Percentiles rank a stretch among this genome's conserved stretches.
These are phyloP conservation scores for Pyrus betulifolia DNA, from an alignment of 306 rosid species.

Conservation along the genomic window DNA sequence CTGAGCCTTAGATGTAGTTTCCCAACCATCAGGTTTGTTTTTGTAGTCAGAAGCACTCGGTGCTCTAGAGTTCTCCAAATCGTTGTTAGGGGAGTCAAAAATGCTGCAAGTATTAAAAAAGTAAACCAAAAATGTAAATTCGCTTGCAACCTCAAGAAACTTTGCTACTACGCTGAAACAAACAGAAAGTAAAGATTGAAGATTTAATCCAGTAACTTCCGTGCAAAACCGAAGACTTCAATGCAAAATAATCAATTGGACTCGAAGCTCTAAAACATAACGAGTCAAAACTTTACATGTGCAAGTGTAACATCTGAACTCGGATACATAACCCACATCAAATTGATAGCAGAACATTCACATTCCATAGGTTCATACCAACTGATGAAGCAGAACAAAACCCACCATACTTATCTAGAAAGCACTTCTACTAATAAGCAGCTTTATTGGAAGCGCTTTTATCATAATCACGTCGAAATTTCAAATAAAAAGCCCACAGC, in stretches of 20 bases:
- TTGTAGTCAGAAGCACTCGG: conserved; percentile 55
- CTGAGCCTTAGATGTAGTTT: conserved; percentile 58
- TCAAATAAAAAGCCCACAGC: no score
- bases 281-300: neutral
- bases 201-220: neutral
- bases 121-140: conserved; percentile 7
- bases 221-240: neutral
- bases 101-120: conserved; percentile 45
- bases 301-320: neutral
- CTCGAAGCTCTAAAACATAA: neutral
- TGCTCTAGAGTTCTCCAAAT: conserved; percentile 41
- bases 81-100: conserved; percentile 53
- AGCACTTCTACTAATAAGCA: no score
- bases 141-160: conserved; percentile 1
- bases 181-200: no score
- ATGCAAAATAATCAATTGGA: neutral
- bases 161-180: neutral
- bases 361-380: neutral
- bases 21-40: conserved; percentile 96
- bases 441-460: no score
- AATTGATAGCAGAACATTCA: neutral
- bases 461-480: no score
- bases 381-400: neutral
- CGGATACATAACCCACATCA: no score
- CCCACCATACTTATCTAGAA: neutral